These are phyloP conservation scores for Colletotrichum destructivum DNA, from an alignment of 2,329 filamentous ascomycete genomes.

Conservation along the genomic window DNA sequence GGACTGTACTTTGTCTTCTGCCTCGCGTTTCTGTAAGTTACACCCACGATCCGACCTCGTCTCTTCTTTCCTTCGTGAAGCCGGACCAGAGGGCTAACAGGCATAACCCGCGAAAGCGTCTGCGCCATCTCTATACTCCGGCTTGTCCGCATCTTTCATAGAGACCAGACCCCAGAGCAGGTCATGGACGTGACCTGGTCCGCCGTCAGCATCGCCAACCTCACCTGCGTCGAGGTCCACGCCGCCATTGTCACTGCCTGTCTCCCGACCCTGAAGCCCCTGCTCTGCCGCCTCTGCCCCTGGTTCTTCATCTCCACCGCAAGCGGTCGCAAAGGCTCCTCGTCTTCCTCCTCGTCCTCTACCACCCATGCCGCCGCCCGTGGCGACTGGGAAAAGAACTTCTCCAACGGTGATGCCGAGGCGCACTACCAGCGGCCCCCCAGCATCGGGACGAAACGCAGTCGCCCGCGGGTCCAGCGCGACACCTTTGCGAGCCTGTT, in stretches of 20 bases:
- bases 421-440: constrained; percentile 39
- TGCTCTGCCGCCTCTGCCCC: constrained; percentile 54
- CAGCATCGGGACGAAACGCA: constrained; percentile 44
- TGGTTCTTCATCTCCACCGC: constrained; percentile 13
- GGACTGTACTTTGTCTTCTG: constrained; percentile 56
- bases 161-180: constrained; percentile 29
- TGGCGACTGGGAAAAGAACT: constrained; percentile 38
- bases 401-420: constrained; percentile 21
- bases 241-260: constrained; percentile 54
- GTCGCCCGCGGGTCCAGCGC: constrained; percentile 9
- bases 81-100: constrained; percentile 15
- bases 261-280: constrained; percentile 56
- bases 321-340: background rate
- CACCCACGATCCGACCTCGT: constrained; percentile 19
- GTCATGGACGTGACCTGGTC: constrained; percentile 49
- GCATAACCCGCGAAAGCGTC: constrained; percentile 48
- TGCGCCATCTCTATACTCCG: constrained; percentile 54
- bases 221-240: constrained; percentile 55
- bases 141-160: constrained; percentile 48
- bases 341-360: background rate
- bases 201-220: constrained; percentile 50
- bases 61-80: background rate
- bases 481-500: constrained; percentile 31
- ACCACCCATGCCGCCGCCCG: constrained; percentile 16
- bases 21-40: constrained; percentile 54